Evolutionary conservation across 202 grass and related monocot genomes (phyloP), one percentile per base, ranked within the genome.

Genomic region (Alloteropsis angusta): DNA sequence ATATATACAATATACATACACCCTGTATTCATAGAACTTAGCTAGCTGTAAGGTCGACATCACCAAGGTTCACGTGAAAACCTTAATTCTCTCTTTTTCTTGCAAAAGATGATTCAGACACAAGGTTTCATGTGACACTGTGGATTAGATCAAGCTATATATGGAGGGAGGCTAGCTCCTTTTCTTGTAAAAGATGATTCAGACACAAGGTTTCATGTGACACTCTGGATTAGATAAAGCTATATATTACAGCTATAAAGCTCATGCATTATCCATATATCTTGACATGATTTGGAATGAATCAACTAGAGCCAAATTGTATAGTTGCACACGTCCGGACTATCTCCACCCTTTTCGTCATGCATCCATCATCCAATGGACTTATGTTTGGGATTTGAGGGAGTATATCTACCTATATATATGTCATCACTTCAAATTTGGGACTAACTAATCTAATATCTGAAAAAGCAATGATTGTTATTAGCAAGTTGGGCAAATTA

Each of bases 21-120:
- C 5, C 0, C n/a, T 54, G 50, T 46, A 26, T 62, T 81, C 19
- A 74, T 44, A 17, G 37, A 73, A 38, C 36, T 9, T 3, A 55
- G 73, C 42, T 52, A 64, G 28, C 58, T 73, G 42, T 61, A 50
- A 36, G 42, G 66, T 61, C 42, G 41, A 61, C 58, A 46, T 63
- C 56, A 22, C 18, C 48, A 80, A 60, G 78, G 53, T 72, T 72
- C 78, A 81, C 67, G 78, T 62, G 66, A 4, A 58, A 25, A 25
- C 55, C 78, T 67, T 65, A 18, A 47, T 80, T 80, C 7, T 5
- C 10, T 22, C 2, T 16, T 5, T 25, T 13, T 25, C 10, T 13
- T 55, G 52, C 23, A 26, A 63, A 68, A 47, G 65, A 47, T 68
- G 42, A 68, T 47, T 68, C 65, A 47, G 16, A 30, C 23, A 9